Evolutionary conservation across 306 rosid species (phyloP), one percentile per base, ranked within the genome.

Genomic region (Lagenaria siceraria): DNA sequence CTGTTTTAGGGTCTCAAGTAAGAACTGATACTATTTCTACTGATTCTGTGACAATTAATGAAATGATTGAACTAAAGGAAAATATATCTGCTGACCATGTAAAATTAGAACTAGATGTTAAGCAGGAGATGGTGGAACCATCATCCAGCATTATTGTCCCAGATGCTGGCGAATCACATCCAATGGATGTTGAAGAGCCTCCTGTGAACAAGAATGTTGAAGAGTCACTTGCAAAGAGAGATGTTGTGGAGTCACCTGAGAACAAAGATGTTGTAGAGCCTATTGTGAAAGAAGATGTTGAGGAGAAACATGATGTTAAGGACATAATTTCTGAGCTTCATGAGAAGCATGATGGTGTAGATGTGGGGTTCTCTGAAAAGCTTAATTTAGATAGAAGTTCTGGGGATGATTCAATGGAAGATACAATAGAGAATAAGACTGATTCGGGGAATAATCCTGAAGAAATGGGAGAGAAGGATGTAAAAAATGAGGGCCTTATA

Each of bases 351-450:
- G 87, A 82, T 79, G 83, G 60, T 87, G 86, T 81, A 62, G 96
- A 92, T 86, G 86, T 83, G 78, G 97, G 90, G 85, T 88, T 90
- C 87, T 85, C 91, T 2, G 99, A 95, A 86, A 88, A 89, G 86
- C 84, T 95, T 83, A 92, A 95, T 86, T 83, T 95, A 79, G 99
- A 95, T 85, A 88, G 97, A 85, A 95, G 99, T 89, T 90, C 98
- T 82, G 98, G 98, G 74, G 99, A 95, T 84, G 98, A 95, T 89
- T 95, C 99, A 49, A 92, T 95, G 89, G 99, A 92, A 83, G 99
- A 95, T 89, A 83, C 88, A 82, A 82, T 84, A 27, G 99, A 95
- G 89, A 87, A 78, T 83, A 95, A 88, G 81, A 80, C 84, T 85
- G 97, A 92, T 81, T 90, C 89, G 22, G 91, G 85, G 83, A 89